A percentile compares a stretch with the other conserved stretches of the same genome.
These are phyloP conservation scores for Nissolia schottii DNA, from an alignment of 306 rosid species.

Conservation along the genomic window DNA sequence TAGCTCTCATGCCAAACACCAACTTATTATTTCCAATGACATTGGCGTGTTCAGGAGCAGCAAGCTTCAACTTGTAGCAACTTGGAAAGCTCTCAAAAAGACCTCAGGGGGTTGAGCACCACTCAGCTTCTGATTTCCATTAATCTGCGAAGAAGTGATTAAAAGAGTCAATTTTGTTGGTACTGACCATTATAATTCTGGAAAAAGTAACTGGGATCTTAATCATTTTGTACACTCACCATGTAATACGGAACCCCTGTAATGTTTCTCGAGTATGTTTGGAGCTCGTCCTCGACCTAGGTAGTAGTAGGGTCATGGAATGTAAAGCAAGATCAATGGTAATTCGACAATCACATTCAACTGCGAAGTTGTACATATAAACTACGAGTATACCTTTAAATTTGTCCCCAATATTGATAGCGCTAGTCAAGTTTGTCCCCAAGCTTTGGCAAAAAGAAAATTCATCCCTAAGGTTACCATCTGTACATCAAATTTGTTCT, in stretches of 20 bases:
- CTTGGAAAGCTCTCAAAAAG: slow-evolving; percentile 70
- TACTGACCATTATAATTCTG: not conserved
- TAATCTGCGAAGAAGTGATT: slow-evolving; percentile 54
- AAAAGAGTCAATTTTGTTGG: not conserved
- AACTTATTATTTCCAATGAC: slow-evolving; percentile 9
- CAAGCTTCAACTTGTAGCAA: slow-evolving; percentile 39
- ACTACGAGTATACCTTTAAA: too few relatives aligned
- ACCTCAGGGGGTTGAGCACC: slow-evolving; percentile 79
- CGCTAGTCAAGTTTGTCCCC: too few relatives aligned
- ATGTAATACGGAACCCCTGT: slow-evolving; percentile 76
- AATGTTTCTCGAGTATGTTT: slow-evolving; percentile 43
- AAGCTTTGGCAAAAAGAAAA: too few relatives aligned
- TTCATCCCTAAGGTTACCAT: too few relatives aligned
- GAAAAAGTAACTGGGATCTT: not conserved
- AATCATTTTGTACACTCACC: slow-evolving; percentile 43
- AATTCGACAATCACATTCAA: not conserved
- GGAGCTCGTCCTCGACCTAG: slow-evolving; percentile 74
- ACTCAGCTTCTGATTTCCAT: slow-evolving; percentile 55
- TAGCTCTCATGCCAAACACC: not conserved
- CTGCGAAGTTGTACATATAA: not conserved
- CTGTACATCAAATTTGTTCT: too few relatives aligned
- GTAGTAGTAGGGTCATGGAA: slow-evolving; percentile 25
- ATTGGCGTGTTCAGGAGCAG: not conserved
- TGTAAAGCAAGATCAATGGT: slow-evolving; percentile 18
- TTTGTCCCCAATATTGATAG: too few relatives aligned